phyloP scores from a whole-genome alignment of 1,284 basidiomycete genomes.

The Megacollybia platyphylla region DNA sequence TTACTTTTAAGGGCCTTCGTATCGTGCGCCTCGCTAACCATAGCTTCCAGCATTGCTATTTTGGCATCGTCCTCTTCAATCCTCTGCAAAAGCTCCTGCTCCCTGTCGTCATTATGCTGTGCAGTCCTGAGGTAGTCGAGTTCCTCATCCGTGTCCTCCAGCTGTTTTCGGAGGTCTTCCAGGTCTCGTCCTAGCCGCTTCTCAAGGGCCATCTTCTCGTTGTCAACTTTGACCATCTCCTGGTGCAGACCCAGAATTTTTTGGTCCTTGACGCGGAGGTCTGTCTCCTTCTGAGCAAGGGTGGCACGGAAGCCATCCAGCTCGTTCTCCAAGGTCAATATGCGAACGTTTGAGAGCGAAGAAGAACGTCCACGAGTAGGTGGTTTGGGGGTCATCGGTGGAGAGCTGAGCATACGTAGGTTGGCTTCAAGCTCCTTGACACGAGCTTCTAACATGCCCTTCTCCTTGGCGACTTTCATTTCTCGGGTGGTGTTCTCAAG shows the following conservation, averaged over 20 bases:
- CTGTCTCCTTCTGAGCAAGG: constrained; percentile 28
- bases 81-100: constrained; percentile 41
- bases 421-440: constrained; percentile 42
- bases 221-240: constrained; percentile 38
- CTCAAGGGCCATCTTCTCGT: constrained; percentile 45
- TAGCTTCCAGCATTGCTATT: constrained; percentile 35
- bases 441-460: constrained; percentile 35
- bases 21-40: constrained; percentile 24
- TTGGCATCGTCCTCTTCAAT: constrained; percentile 58
- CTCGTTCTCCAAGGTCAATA: constrained; percentile 41
- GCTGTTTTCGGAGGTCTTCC: constrained; percentile 22
- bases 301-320: constrained; percentile 29
- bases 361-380: constrained; percentile 30
- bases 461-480: constrained; percentile 41
- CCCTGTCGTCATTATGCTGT: constrained; percentile 24
- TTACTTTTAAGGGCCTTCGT: constrained; percentile 22
- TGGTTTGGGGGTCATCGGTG: constrained; percentile 14
- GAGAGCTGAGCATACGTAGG: constrained; percentile 19
- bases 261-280: constrained; percentile 25
- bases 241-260: constrained; percentile 35
- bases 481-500: constrained; percentile 28
- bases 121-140: constrained; percentile 28
- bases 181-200: constrained; percentile 28
- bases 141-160: constrained; percentile 47
- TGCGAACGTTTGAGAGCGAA: constrained; percentile 33